Conservation (phyloP, 208 protist species). For the Leishmania amazonensis region DNA sequence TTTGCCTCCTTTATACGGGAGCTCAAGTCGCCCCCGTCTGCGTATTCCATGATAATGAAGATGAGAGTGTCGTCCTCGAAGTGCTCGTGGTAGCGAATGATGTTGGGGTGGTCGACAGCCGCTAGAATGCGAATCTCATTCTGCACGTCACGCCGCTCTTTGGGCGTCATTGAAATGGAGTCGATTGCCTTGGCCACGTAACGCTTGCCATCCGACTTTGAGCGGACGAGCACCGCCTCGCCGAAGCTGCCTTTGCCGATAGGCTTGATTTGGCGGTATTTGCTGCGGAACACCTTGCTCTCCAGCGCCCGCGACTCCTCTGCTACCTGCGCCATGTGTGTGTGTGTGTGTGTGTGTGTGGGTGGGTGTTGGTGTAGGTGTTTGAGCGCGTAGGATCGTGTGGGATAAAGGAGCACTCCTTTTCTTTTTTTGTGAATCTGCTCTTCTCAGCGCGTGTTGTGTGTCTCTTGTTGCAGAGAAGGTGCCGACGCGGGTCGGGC, state of each 20-base stretch:
- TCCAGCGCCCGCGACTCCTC: constrained; percentile 79
- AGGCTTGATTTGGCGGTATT: constrained; percentile 87
- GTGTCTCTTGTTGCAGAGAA: neutral
- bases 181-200: constrained; percentile 95
- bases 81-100: constrained; percentile 92
- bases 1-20: constrained; percentile 91
- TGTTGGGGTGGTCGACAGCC: constrained; percentile 91
- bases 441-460: neutral
- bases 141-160: constrained; percentile 92
- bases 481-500: neutral
- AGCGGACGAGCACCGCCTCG: constrained; percentile 90
- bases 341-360: neutral
- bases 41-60: constrained; percentile 95
- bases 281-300: constrained; percentile 82
- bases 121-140: constrained; percentile 93
- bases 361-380: constrained; percentile 18
- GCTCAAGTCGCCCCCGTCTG: constrained; percentile 88
- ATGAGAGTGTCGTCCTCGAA: constrained; percentile 88
- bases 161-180: constrained; percentile 80
- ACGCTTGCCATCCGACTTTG: constrained; percentile 84
- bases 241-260: constrained; percentile 94
- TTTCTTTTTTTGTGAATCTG: constrained; percentile 1
- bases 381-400: constrained; percentile 1
- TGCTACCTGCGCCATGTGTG: constrained; percentile 61
- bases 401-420: neutral